Conservation (phyloP, 495 filamentous ascomycete species). For the Lepraria neglecta region DNA sequence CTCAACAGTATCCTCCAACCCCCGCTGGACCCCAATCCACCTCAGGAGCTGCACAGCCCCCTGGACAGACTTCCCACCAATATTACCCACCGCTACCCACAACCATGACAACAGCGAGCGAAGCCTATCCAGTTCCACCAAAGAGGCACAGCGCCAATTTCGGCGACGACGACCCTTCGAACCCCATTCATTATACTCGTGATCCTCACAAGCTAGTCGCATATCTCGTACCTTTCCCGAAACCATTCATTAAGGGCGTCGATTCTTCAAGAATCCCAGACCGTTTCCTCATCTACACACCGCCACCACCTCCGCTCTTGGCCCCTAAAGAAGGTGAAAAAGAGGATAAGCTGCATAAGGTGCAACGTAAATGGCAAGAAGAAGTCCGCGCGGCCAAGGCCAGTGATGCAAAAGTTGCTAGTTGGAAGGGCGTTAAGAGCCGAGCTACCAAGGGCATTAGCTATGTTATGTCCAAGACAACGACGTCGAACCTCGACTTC, state of each 20-base stretch:
- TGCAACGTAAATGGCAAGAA: constrained; percentile 38
- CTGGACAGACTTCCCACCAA: constrained; percentile 5
- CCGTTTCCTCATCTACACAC: constrained; percentile 39
- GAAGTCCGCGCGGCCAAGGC: constrained; percentile 38
- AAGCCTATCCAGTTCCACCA: constrained; percentile 5
- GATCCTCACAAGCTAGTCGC: constrained; percentile 35
- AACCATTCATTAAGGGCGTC: constrained; percentile 29
- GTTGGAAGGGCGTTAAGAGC: constrained; percentile 39
- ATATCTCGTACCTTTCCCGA: constrained; percentile 40
- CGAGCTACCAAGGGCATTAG: constrained; percentile 34
- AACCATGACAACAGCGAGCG: constrained; percentile 6
- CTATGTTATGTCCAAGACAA: constrained; percentile 33
- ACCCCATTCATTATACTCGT: constrained; percentile 30
- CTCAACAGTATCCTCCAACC: constrained; percentile 1
- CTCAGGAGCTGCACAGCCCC: background rate
- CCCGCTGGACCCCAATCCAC: background rate
- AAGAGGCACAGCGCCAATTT: constrained; percentile 15
- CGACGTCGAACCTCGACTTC: constrained; percentile 35
- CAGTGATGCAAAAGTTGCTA: constrained; percentile 31
- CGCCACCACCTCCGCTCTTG: constrained; percentile 34
- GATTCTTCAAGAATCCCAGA: constrained; percentile 27
- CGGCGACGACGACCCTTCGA: constrained; percentile 27
- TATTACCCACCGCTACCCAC: constrained; percentile 19
- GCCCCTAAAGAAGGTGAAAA: constrained; percentile 35
- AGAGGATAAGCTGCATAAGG: constrained; percentile 36